A percentile compares a stretch with the other conserved stretches of the same genome.
Conservation (phyloP, 2,329 filamentous ascomycete genomes). For the Alternaria postmessia region DNA sequence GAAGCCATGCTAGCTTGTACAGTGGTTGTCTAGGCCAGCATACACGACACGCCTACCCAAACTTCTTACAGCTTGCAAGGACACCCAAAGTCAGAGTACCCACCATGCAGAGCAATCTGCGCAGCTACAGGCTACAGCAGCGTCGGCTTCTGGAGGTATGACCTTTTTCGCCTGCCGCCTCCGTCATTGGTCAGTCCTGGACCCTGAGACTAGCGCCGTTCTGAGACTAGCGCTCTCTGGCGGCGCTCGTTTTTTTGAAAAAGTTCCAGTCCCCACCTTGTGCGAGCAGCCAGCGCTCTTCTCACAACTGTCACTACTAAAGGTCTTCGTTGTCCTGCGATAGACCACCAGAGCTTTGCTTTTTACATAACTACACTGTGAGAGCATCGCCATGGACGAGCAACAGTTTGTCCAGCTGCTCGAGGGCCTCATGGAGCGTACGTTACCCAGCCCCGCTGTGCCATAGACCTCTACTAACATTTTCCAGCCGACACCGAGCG, state of each 20-base stretch:
- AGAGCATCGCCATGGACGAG: conserved; percentile 70
- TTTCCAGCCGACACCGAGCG: conserved; percentile 72
- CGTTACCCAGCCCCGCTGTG: conserved; percentile 51
- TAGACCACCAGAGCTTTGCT: conserved; percentile 32
- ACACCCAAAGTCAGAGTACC: background rate
- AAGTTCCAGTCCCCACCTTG: conserved; percentile 31
- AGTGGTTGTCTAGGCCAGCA: background rate
- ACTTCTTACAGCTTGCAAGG: background rate
- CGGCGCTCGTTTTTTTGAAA: conserved; percentile 3
- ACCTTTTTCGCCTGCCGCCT: conserved; percentile 4
- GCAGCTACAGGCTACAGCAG: background rate
- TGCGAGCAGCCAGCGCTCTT: conserved; percentile 19
- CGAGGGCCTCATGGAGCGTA: conserved; percentile 86
- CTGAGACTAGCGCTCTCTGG: conserved; percentile 4
- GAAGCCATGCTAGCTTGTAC: background rate
- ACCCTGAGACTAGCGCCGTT: conserved; percentile 6
- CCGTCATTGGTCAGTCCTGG: conserved; percentile 20
- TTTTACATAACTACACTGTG: conserved; percentile 31
- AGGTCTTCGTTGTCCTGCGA: conserved; percentile 30
- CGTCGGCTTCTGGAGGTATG: background rate
- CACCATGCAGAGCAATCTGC: background rate
- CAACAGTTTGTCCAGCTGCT: conserved; percentile 86
- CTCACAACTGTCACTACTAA: conserved; percentile 28
- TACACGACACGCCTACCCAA: background rate
- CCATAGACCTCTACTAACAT: conserved; percentile 44